These are phyloP conservation scores for Ceriops tagal DNA, from an alignment of 345 rosid genomes.

Conservation along the genomic window DNA sequence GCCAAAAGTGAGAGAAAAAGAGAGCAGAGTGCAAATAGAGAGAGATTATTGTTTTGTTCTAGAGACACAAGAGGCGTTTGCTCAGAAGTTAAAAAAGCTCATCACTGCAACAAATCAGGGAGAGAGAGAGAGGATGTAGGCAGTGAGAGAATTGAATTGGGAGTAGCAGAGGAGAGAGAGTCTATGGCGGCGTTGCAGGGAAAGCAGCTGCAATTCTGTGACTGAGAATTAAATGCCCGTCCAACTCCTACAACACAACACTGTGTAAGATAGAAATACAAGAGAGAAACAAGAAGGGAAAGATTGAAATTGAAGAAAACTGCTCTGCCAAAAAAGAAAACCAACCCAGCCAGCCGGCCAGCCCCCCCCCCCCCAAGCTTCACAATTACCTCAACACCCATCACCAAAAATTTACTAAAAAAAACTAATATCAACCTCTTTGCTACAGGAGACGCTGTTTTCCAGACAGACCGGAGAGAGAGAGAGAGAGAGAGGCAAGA, in stretches of 20 bases:
- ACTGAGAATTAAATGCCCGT: constrained; percentile 22
- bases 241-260: constrained; percentile 16
- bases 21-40: constrained; percentile 9
- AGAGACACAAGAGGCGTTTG: constrained; percentile 25
- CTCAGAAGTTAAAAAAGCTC: constrained; percentile 13
- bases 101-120: constrained; percentile 25
- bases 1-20: not conserved
- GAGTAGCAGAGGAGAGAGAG: constrained; percentile 41
- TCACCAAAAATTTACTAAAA: not conserved
- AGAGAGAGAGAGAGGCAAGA: not conserved
- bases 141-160: constrained; percentile 33
- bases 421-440: not conserved
- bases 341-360: not conserved
- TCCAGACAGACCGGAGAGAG: not conserved
- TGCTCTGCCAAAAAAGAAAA: not conserved
- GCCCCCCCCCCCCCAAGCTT: too few species aligned
- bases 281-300: not conserved
- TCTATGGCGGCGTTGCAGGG: constrained; percentile 78
- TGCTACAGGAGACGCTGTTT: not conserved
- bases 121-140: constrained; percentile 21
- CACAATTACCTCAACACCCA: not conserved
- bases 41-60: constrained; percentile 8
- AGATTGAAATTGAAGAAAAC: not conserved
- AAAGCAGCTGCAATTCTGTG: constrained; percentile 39
- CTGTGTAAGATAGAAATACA: constrained; percentile 16